Evolutionary conservation across 1,284 basidiomycete genomes (phyloP).

Genomic region (Caloboletus firmus): DNA sequence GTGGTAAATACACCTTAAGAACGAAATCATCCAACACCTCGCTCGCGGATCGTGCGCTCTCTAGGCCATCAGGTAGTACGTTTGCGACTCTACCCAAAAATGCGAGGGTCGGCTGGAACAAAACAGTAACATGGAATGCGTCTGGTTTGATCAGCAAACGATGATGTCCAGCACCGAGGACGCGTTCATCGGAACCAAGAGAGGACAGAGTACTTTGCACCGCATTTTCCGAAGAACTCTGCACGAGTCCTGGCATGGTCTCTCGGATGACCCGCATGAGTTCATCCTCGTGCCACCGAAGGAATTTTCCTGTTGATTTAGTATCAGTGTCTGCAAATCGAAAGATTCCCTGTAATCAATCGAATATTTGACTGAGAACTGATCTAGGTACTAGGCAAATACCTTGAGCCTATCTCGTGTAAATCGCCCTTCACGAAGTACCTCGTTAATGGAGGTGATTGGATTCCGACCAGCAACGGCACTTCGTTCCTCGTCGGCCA

Average conservation of each 20-base stretch:
- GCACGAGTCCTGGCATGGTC: slow-evolving; percentile 92
- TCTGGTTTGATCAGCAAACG: slow-evolving; percentile 86
- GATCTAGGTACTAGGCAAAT: slow-evolving; percentile 11
- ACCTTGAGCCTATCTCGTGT: slow-evolving; percentile 80
- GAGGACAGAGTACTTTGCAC: slow-evolving; percentile 61
- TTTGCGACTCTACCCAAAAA: slow-evolving; percentile 78
- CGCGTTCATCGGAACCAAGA: slow-evolving; percentile 68
- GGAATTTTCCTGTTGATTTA: slow-evolving; percentile 66
- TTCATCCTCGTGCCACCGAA: slow-evolving; percentile 82
- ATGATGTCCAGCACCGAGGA: slow-evolving; percentile 74
- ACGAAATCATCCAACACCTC: slow-evolving; percentile 93
- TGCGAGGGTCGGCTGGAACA: slow-evolving; percentile 90
- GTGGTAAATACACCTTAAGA: slow-evolving; percentile 88
- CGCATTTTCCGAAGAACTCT: slow-evolving; percentile 60
- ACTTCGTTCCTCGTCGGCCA: slow-evolving; percentile 85
- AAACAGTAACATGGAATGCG: slow-evolving; percentile 90
- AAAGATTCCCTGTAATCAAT: slow-evolving; percentile 69
- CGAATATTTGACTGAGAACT: slow-evolving; percentile 4
- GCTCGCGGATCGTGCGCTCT: slow-evolving; percentile 70
- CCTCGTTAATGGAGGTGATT: slow-evolving; percentile 92
- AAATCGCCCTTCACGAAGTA: slow-evolving; percentile 82
- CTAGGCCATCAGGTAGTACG: slow-evolving; percentile 72
- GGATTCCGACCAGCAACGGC: slow-evolving; percentile 78
- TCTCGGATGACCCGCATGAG: slow-evolving; percentile 83
- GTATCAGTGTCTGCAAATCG: slow-evolving; percentile 86